Conservation (phyloP, 2,329 filamentous ascomycete genomes). For the Colletotrichum liriopes region DNA sequence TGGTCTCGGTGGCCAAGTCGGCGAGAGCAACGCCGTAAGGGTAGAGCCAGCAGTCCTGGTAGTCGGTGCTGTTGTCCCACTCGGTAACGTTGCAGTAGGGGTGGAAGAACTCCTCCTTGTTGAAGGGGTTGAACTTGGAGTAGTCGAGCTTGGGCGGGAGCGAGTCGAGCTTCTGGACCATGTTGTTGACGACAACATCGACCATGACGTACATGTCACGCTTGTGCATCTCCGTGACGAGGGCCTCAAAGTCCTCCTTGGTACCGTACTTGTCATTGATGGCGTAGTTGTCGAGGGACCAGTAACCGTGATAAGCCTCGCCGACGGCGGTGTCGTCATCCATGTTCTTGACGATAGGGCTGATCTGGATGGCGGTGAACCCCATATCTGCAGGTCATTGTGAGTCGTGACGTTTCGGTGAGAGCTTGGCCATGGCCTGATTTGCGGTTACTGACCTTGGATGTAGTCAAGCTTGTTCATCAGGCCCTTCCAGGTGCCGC, state of each 20-base stretch:
- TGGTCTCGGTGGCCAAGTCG: constrained; percentile 71
- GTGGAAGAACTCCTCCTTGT: constrained; percentile 73
- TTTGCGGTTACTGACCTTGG: constrained; percentile 50
- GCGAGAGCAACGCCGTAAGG: constrained; percentile 71
- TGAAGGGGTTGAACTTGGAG: constrained; percentile 53
- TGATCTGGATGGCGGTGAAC: constrained; percentile 68
- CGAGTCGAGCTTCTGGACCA: constrained; percentile 51
- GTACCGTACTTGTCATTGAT: constrained; percentile 67
- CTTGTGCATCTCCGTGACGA: constrained; percentile 64
- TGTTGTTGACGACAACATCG: constrained; percentile 69
- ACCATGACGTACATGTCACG: constrained; percentile 72
- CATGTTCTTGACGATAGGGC: constrained; percentile 66
- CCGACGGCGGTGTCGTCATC: constrained; percentile 40
- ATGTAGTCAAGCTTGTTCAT: constrained; percentile 67
- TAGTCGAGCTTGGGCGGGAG: constrained; percentile 63
- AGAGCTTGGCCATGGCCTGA: neutral
- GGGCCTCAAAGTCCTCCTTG: constrained; percentile 61
- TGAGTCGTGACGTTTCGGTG: constrained; percentile 4
- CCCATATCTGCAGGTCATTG: constrained; percentile 34
- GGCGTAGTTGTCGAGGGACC: constrained; percentile 56
- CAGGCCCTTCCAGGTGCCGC: constrained; percentile 65
- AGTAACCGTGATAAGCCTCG: constrained; percentile 59
- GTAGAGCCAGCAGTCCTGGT: constrained; percentile 73
- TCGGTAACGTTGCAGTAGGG: constrained; percentile 72
- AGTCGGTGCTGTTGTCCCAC: constrained; percentile 62